A percentile compares a stretch with the other conserved stretches of the same genome.
These are phyloP conservation scores for Plasmodium malariae DNA, from an alignment of 169 alveolate genomes.

Conservation along the genomic window DNA sequence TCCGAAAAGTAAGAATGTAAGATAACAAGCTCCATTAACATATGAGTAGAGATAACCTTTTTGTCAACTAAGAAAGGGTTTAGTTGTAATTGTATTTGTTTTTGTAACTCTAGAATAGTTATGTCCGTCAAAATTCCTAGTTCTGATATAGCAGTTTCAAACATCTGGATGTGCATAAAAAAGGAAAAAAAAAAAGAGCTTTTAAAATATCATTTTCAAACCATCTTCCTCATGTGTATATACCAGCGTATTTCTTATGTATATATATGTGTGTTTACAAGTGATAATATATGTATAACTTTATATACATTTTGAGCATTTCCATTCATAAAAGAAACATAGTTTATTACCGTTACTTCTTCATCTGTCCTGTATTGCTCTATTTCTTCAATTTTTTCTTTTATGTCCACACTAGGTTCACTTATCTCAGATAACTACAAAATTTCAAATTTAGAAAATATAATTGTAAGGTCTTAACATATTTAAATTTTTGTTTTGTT, in stretches of 20 bases:
- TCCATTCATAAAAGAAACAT: background rate
- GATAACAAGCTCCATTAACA: background rate
- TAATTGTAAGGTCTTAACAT: too few relatives aligned
- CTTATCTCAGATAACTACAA: conserved; percentile 51
- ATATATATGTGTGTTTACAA: too few relatives aligned
- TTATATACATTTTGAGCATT: too few relatives aligned
- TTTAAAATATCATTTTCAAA: too few relatives aligned
- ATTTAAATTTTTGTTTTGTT: background rate
- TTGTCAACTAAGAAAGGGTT: conserved; percentile 70
- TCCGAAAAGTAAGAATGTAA: background rate
- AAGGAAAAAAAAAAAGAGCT: conserved; percentile 9
- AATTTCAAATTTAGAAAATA: background rate
- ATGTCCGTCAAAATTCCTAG: conserved; percentile 55
- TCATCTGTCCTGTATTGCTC: conserved; percentile 74
- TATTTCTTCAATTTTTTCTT: conserved; percentile 69
- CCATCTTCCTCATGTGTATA: too few relatives aligned
- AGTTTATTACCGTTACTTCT: conserved; percentile 55
- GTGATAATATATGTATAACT: too few relatives aligned
- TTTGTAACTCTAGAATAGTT: conserved; percentile 63
- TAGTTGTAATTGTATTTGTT: conserved; percentile 62
- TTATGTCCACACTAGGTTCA: conserved; percentile 64
- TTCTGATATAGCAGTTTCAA: conserved; percentile 75
- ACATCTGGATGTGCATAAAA: conserved; percentile 32
- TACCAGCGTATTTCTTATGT: too few relatives aligned
- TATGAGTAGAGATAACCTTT: conserved; percentile 5